phyloP scores from a whole-genome alignment of 2,329 filamentous ascomycete genomes.

The Phyllosticta paracitricarpa region DNA sequence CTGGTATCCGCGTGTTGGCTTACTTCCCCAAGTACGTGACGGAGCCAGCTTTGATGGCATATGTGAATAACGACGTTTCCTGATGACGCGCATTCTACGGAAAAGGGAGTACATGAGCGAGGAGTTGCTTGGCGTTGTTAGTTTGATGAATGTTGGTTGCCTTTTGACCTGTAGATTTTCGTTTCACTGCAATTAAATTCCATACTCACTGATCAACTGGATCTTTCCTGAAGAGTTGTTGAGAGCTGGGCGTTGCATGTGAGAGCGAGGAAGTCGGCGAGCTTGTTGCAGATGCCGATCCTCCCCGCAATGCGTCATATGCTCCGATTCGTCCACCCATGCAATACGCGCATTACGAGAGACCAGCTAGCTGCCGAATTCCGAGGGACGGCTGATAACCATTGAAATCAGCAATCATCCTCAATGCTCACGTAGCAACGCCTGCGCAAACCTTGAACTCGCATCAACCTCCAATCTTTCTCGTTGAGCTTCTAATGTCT shows the following conservation, averaged over 20 bases:
- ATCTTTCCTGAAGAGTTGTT: not conserved
- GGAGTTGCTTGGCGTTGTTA: not conserved
- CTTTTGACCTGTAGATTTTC: not conserved
- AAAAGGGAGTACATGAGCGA: not conserved
- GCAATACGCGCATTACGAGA: not conserved
- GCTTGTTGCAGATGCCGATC: not conserved
- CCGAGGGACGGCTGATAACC: not conserved
- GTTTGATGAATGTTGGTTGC: not conserved
- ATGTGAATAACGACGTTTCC: not conserved
- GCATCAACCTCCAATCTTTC: not conserved
- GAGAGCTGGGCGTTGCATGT: not conserved
- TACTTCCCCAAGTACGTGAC: conserved; percentile 12
- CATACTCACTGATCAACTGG: not conserved
- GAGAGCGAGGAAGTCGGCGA: not conserved
- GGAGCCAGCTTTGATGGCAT: not conserved
- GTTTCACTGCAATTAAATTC: not conserved
- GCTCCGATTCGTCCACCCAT: not conserved
- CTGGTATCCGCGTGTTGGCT: conserved; percentile 24
- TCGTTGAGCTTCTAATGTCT: not conserved
- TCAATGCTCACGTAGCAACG: not conserved
- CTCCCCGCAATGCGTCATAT: not conserved
- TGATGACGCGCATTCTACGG: not conserved
- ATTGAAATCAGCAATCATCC: not conserved
- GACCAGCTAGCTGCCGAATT: not conserved
- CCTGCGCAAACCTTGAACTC: not conserved